Conservation (phyloP, 2,329 filamentous ascomycete species). For the Tothia fuscella region DNA sequence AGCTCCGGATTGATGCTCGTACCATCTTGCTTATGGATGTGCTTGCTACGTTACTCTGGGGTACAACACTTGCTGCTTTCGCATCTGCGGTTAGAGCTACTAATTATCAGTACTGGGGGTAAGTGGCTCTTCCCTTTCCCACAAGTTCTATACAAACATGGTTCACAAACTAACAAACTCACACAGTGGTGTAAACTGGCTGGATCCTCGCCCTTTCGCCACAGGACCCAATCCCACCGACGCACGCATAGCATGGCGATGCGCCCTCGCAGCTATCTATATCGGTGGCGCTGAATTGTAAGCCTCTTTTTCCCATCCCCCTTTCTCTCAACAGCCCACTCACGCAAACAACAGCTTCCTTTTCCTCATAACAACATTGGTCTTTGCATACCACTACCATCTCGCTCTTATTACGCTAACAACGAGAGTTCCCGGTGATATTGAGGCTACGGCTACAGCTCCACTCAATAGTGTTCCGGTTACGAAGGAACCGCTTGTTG, state of each 20-base stretch:
- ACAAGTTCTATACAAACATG: neutral
- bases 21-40: too few species aligned
- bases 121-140: neutral
- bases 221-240: too few species aligned
- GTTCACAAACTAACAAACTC: neutral
- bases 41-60: neutral
- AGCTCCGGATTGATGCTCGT: too few species aligned
- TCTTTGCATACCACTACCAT: conserved; percentile 1
- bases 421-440: too few species aligned
- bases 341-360: neutral
- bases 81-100: neutral
- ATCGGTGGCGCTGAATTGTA: neutral
- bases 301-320: neutral
- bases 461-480: too few species aligned
- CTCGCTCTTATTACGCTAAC: conserved; percentile 1
- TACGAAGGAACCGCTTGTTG: too few species aligned
- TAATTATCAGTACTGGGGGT: neutral
- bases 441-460: too few species aligned
- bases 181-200: neutral
- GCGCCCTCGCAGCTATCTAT: neutral
- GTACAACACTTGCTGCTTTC: conserved; percentile 1
- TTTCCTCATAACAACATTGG: neutral
- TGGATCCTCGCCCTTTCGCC: neutral
- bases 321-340: neutral
- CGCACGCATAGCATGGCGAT: neutral